phyloP scores from a whole-genome alignment of 441 rosid genomes.

The Aleurites moluccanus region DNA sequence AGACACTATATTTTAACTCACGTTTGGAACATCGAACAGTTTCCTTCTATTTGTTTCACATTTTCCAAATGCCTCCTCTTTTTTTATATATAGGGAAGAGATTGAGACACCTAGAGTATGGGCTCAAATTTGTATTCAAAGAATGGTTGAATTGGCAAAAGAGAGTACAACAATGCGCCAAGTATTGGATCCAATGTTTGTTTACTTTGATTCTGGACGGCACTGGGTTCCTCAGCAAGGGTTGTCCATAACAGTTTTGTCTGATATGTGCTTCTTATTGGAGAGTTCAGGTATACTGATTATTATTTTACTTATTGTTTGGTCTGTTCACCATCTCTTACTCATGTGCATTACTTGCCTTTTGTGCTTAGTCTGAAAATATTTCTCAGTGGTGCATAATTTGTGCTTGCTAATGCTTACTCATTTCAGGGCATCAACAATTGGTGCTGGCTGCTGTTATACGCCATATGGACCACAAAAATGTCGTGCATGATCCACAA shows the following conservation, averaged over 20 bases:
- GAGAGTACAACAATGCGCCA: constrained; percentile 84
- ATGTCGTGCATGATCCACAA: constrained; percentile 72
- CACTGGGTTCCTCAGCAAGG: constrained; percentile 86
- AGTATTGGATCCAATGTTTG: constrained; percentile 81
- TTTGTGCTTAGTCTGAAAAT: neutral
- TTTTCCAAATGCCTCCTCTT: neutral
- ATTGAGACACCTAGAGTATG: constrained; percentile 78
- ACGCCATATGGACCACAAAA: constrained; percentile 93
- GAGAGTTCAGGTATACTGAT: constrained; percentile 65
- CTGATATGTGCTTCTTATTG: constrained; percentile 73
- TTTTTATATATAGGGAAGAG: constrained; percentile 66
- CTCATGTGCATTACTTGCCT: neutral
- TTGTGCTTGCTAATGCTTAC: constrained; percentile 23
- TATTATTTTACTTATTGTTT: constrained; percentile 16
- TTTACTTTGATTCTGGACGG: constrained; percentile 70
- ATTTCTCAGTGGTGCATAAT: constrained; percentile 1
- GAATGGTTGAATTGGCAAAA: constrained; percentile 87
- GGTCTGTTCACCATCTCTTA: neutral
- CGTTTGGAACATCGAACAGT: neutral
- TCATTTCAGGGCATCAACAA: constrained; percentile 72
- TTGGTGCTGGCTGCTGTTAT: constrained; percentile 73
- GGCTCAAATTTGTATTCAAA: constrained; percentile 95
- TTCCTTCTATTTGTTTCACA: neutral
- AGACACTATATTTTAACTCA: neutral
- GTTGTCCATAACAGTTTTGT: constrained; percentile 71